Evolutionary conservation across 2,329 filamentous ascomycete genomes (phyloP), one percentile per base, ranked within the genome.

Genomic region (Lachnum nothofagi): DNA sequence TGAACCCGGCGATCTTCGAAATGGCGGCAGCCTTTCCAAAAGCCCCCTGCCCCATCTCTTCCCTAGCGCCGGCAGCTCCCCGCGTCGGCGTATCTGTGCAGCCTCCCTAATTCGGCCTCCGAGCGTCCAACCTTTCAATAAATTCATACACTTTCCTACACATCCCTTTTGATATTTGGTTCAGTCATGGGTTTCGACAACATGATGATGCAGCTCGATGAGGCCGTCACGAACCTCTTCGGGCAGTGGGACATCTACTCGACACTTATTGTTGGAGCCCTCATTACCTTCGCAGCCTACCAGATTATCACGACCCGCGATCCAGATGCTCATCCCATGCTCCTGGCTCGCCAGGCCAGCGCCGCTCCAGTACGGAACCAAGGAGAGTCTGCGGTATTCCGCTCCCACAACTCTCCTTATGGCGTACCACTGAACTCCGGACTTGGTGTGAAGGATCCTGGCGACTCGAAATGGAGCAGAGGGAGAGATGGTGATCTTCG

Each of bases 401-500:
- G 93, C 51, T 88, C 86, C n/a, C 81, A 88, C 50, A 85, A 89
- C 52, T 83, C 85, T 5, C 91, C 91, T 17, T 86, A 94, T 69
- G 88, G 90, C 60, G 90, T 89, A 72, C 83, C 86, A 7, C 77
- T 95, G 37, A 85, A 85, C 58, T 72, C 77, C 31, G 88, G 90
- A 4, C 74, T 95, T 41, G 88, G 88, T 58, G 86, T 97, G 48
- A 91, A 89, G 70, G 86, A 90, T 46, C 71, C 84, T 0, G 86
- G 84, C 37, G 81, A 85, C 39, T 85, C 88, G 40, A 89, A 89
- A 69, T 96, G 91, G 87, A 78, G 85, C 8, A 74, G 78, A 48
- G 91, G 91, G 42, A 83, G 86, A 48, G 84, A 95, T 67, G 93
- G 93, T 38, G 91, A 98, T 61, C 72, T 98, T 56, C 80, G 91